Base-by-base conservation (phyloP, 2,329 filamentous ascomycete species). In the Stemphylium vesicarium region DNA sequence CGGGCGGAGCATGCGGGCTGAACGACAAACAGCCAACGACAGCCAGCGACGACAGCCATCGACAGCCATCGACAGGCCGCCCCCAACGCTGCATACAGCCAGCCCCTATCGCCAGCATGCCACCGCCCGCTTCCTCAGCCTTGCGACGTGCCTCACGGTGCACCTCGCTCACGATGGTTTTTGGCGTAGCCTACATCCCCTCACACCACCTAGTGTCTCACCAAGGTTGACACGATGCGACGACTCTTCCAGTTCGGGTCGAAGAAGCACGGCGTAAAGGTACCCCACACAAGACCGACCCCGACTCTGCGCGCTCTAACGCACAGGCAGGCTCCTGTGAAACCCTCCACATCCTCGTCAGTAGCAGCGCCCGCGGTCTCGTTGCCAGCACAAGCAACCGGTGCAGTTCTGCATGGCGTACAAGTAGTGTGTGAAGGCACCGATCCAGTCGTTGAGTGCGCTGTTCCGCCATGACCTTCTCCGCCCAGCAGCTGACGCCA, bases 21-120 rank as follows among this genome's bases (percentile, higher is more conserved):
- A 49, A 41, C 46, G 29, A 5, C 37, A 5, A 12, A 49, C 29
- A 49, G 46, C 37, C 16, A 49, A 12, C 46, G 37, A 40, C 37
- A 49, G 22, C 56, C 77, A 74, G 75, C 74, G 22, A 69, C 77
- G 29, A 74, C 76, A 41, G 33, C 18, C 15, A 24, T 35, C 47
- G 22, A 36, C 46, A 49, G 15, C 42, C 36, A 20, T 42, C n/a
- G 26, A n/a, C n/a, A n/a, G n/a, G n/a, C n/a, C n/a, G n/a, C n/a
- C n/a, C n/a, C n/a, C n/a, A n/a, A n/a, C n/a, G n/a, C n/a, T n/a
- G n/a, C n/a, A n/a, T n/a, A n/a, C n/a, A n/a, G n/a, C n/a, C 22
- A 9, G 26, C 24, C 42, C 41, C 42, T 22, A 6, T 6, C 6
- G 4, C 20, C 20, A 22, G 20, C 4, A 22, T 22, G 20, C 20